These are phyloP conservation scores for Hysterangium stoloniferum DNA, from an alignment of 768 basidiomycete species.

Conservation along the genomic window DNA sequence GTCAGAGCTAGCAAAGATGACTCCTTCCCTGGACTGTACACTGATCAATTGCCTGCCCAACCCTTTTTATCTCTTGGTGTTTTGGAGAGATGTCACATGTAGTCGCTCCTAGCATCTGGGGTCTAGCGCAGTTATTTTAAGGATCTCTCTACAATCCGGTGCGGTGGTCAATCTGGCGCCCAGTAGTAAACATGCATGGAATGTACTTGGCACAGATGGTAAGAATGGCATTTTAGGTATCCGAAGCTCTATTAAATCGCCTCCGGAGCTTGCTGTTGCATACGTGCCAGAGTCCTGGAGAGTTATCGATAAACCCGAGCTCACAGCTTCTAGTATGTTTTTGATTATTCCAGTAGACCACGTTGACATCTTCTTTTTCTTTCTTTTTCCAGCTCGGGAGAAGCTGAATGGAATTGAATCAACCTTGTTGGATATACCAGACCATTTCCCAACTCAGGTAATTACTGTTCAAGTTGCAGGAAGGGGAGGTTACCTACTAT, in stretches of 20 bases:
- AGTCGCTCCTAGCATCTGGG: slow-evolving; percentile 45
- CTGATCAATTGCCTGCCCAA: slow-evolving; percentile 36
- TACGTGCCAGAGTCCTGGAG: slow-evolving; percentile 26
- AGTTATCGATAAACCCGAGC: slow-evolving; percentile 35
- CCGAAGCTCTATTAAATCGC: slow-evolving; percentile 40
- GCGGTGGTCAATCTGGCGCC: slow-evolving; percentile 38
- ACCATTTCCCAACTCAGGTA: slow-evolving; percentile 42
- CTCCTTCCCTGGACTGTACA: slow-evolving; percentile 57
- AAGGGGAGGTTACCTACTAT: slow-evolving; percentile 29
- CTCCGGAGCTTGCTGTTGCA: slow-evolving; percentile 33
- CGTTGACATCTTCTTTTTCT: too few relatives aligned
- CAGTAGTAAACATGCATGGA: slow-evolving; percentile 40
- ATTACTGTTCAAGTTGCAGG: slow-evolving; percentile 13
- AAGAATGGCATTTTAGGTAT: slow-evolving; percentile 35
- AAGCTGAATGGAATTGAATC: slow-evolving; percentile 35
- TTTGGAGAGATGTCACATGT: slow-evolving; percentile 22
- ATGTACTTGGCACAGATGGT: slow-evolving; percentile 43
- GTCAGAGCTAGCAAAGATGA: slow-evolving; percentile 26
- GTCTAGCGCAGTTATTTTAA: slow-evolving; percentile 45
- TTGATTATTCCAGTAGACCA: background rate
- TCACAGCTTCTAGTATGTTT: slow-evolving; percentile 35
- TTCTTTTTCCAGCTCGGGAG: slow-evolving; percentile 30
- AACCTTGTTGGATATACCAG: slow-evolving; percentile 43
- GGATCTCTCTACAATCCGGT: slow-evolving; percentile 36
- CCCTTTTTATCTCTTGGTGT: slow-evolving; percentile 30